Conservation (phyloP, 2,329 filamentous ascomycete species). For the Claviceps sp. region DNA sequence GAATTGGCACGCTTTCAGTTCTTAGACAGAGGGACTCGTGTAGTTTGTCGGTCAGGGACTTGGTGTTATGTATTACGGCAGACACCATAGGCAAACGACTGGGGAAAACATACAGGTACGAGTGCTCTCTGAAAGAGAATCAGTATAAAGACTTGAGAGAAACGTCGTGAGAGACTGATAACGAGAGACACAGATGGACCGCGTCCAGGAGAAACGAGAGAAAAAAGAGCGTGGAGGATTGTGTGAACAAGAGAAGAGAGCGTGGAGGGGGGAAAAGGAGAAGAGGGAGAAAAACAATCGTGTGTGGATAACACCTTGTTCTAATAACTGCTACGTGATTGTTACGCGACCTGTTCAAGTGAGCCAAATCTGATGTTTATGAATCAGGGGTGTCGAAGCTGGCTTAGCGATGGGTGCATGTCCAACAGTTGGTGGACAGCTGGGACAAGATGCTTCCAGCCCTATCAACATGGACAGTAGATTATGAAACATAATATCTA, state of each 20-base stretch:
- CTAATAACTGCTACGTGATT: not conserved
- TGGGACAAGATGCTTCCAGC: not conserved
- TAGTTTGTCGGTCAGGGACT: not conserved
- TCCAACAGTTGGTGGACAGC: slow-evolving; percentile 5
- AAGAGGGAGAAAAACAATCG: not conserved
- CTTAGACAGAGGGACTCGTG: not conserved
- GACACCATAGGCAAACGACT: not conserved
- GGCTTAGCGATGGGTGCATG: not conserved
- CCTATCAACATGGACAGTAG: not conserved
- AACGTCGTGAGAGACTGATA: not conserved
- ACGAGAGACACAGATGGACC: not conserved
- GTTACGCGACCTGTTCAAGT: slow-evolving; percentile 1
- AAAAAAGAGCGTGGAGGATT: slow-evolving; percentile 1
- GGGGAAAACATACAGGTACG: not conserved
- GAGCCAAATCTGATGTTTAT: slow-evolving; percentile 1
- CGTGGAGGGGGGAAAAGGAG: not conserved
- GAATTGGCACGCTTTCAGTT: not conserved
- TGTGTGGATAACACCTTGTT: not conserved
- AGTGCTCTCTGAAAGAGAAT: not conserved
- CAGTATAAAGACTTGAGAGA: not conserved
- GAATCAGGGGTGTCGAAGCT: slow-evolving; percentile 1
- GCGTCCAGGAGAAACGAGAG: not conserved
- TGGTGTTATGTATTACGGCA: slow-evolving; percentile 1
- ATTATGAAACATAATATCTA: not conserved
- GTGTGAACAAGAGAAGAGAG: not conserved